Conservation (phyloP, 2,329 filamentous ascomycete genomes). For the Metarhizium humberi region DNA sequence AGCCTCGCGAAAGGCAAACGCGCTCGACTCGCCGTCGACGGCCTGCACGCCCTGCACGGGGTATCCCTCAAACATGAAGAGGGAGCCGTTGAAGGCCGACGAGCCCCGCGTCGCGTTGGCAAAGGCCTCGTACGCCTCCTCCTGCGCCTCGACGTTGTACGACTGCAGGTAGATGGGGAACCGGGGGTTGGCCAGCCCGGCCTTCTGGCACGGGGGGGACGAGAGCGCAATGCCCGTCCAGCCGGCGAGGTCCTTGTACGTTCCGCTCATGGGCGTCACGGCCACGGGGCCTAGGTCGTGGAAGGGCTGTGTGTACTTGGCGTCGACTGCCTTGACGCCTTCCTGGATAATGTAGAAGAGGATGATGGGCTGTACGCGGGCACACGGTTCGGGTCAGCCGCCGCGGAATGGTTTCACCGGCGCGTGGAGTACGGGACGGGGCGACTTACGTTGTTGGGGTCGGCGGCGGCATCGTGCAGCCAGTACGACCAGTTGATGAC, state of each 20-base stretch:
- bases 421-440: too few species aligned
- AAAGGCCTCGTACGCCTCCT: constrained; percentile 23
- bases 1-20: constrained; percentile 36
- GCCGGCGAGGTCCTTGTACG: constrained; percentile 33
- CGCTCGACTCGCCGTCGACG: constrained; percentile 24
- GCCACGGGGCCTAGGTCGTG: constrained; percentile 28
- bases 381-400: too few species aligned
- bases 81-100: constrained; percentile 19
- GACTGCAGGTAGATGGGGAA: constrained; percentile 33
- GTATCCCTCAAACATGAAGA: constrained; percentile 48
- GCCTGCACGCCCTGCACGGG: constrained; percentile 32
- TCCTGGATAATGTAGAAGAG: constrained; percentile 33
- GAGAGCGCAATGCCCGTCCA: constrained; percentile 31
- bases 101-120: constrained; percentile 14
- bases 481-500: constrained; percentile 43
- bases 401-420: too few species aligned
- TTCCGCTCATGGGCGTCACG: constrained; percentile 22
- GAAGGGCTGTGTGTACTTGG: constrained; percentile 32
- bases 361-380: constrained; percentile 18
- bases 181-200: constrained; percentile 27
- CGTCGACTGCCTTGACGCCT: constrained; percentile 28
- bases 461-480: constrained; percentile 26
- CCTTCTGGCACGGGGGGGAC: constrained; percentile 31
- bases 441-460: constrained; percentile 27
- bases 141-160: constrained; percentile 24